A percentile compares a stretch with the other conserved stretches of the same genome.
Evolutionary conservation across 805 yeast species (phyloP).

Genomic region (Teunomyces tritomae): DNA sequence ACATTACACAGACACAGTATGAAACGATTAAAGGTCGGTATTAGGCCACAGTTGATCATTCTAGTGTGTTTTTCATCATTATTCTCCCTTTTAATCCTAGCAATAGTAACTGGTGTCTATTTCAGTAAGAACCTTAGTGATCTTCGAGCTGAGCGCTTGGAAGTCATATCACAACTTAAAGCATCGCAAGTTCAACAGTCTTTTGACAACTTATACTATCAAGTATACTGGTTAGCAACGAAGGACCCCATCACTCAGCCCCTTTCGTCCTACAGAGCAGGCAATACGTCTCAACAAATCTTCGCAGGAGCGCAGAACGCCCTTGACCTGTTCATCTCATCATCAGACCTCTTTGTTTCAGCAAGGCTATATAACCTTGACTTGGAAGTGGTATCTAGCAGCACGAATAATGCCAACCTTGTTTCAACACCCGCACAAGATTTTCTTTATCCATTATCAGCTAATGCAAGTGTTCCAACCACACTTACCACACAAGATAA

Average conservation of each 20-base stretch:
- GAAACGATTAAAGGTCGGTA: constrained; percentile 54
- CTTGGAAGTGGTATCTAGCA: constrained; percentile 44
- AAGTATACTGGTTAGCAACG: constrained; percentile 61
- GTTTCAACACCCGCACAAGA: constrained; percentile 29
- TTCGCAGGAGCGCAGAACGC: constrained; percentile 43
- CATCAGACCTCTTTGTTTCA: constrained; percentile 60
- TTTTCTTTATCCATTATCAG: constrained; percentile 49
- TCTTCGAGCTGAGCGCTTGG: constrained; percentile 66
- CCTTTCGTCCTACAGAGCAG: constrained; percentile 63
- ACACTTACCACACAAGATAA: constrained; percentile 19
- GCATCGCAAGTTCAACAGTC: constrained; percentile 76
- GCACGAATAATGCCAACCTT: constrained; percentile 25
- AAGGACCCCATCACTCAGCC: constrained; percentile 61
- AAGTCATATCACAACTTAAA: constrained; percentile 77
- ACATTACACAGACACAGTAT: constrained; percentile 10
- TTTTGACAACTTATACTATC: constrained; percentile 61
- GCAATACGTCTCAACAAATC: constrained; percentile 54
- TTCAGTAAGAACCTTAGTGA: constrained; percentile 61
- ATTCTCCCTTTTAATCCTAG: constrained; percentile 66
- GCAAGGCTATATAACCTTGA: constrained; percentile 68
- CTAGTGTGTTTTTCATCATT: constrained; percentile 69
- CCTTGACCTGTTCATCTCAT: constrained; percentile 58
- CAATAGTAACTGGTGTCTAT: constrained; percentile 71
- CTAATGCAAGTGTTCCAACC: constrained; percentile 45
- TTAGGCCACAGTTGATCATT: constrained; percentile 71